Conservation (phyloP, 768 basidiomycete species). For the Lentinula edodes region DNA sequence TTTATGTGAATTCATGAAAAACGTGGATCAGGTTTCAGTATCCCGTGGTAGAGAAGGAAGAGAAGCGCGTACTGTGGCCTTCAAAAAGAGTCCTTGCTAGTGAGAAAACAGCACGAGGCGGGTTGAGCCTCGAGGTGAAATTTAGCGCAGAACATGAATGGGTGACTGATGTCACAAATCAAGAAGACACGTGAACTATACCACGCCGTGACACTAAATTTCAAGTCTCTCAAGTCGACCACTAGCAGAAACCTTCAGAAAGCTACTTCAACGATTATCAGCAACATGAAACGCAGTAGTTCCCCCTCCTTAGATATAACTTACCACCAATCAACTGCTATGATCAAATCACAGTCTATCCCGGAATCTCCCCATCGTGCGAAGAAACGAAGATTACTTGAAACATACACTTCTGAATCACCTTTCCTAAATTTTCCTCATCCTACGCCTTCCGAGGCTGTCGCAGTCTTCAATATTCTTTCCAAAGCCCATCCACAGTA, state of each 20-base stretch:
- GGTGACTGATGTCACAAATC: neutral
- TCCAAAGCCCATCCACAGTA: conserved; percentile 28
- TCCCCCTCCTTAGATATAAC: neutral
- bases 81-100: neutral
- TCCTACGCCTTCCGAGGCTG: conserved; percentile 39
- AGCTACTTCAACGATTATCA: neutral
- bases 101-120: neutral
- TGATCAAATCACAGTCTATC: conserved; percentile 22
- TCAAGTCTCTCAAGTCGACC: neutral
- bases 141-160: neutral
- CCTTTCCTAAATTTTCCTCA: conserved; percentile 41
- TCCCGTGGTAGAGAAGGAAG: neutral
- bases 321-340: neutral
- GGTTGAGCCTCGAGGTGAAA: neutral
- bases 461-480: conserved; percentile 35
- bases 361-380: conserved; percentile 17
- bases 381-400: conserved; percentile 49
- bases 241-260: neutral
- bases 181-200: neutral
- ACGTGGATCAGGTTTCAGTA: neutral
- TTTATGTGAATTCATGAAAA: neutral
- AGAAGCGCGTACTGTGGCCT: neutral
- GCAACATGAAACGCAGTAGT: neutral
- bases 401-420: conserved; percentile 32
- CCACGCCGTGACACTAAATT: neutral